A percentile compares a stretch with the other conserved stretches of the same genome.
Evolutionary conservation across 371 early-diverging fungal species (phyloP).

Genomic region (Mortierella sp.): DNA sequence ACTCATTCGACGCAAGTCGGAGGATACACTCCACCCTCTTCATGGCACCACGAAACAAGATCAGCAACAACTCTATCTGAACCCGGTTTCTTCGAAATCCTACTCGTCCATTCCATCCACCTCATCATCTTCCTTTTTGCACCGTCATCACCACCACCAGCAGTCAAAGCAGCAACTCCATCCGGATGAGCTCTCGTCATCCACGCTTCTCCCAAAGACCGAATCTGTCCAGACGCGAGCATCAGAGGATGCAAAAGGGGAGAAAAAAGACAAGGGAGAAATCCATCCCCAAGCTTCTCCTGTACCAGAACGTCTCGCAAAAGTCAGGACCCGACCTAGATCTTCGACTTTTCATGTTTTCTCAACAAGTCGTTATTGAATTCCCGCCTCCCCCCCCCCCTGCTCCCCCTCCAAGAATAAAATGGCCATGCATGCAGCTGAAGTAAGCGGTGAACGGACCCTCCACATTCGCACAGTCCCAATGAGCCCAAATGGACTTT

Average conservation of each 20-base stretch:
- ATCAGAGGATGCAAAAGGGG: too few relatives aligned
- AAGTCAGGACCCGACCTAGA: constrained; percentile 21
- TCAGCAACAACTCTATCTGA: constrained; percentile 13
- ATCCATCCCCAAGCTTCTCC: too few relatives aligned
- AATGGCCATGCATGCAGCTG: too few relatives aligned
- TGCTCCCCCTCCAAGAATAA: too few relatives aligned
- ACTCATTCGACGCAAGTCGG: constrained; percentile 21
- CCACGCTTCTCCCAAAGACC: background rate
- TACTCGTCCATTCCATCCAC: constrained; percentile 7
- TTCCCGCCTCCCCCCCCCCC: too few relatives aligned
- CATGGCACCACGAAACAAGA: background rate
- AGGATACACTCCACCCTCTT: constrained; percentile 3
- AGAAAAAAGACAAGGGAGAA: too few relatives aligned
- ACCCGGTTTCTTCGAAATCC: constrained; percentile 10
- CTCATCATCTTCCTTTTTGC: constrained; percentile 15
- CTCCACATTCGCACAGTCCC: too few relatives aligned
- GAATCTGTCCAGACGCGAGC: too few relatives aligned
- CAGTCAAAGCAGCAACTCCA: background rate
- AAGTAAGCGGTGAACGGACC: too few relatives aligned
- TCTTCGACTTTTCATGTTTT: constrained; percentile 22
- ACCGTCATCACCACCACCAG: constrained; percentile 10
- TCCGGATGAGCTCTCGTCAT: background rate
- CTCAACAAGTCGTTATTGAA: background rate
- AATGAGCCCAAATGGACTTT: too few relatives aligned
- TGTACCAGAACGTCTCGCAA: background rate